These are phyloP conservation scores for Cystobasidium pallidum DNA, from an alignment of 1,284 basidiomycete species.

Conservation along the genomic window DNA sequence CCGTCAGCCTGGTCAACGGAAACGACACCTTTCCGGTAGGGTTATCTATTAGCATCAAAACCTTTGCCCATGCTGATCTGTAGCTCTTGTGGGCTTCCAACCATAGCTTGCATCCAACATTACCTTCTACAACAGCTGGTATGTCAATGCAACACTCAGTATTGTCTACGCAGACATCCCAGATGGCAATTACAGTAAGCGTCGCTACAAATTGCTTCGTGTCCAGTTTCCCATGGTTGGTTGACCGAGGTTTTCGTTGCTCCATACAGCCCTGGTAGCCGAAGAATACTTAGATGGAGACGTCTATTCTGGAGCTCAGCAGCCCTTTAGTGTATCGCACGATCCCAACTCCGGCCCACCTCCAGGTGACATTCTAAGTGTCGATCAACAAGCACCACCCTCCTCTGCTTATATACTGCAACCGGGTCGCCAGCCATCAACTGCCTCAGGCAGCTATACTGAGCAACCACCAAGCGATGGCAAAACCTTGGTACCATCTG, in stretches of 20 bases:
- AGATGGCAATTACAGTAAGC: slow-evolving; percentile 43
- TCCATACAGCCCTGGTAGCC: slow-evolving; percentile 18
- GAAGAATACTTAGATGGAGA: slow-evolving; percentile 21
- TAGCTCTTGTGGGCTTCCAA: background rate
- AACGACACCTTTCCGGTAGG: slow-evolving; percentile 7
- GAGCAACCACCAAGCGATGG: background rate
- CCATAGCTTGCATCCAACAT: slow-evolving; percentile 29
- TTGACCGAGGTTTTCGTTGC: background rate
- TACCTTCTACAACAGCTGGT: slow-evolving; percentile 42
- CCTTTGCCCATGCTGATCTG: too few species aligned
- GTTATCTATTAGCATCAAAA: background rate
- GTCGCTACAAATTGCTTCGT: background rate
- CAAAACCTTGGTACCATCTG: background rate
- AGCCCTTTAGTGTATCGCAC: slow-evolving; percentile 29
- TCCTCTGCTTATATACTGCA: slow-evolving; percentile 16
- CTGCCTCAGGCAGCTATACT: background rate
- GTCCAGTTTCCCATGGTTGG: too few species aligned
- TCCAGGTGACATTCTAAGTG: slow-evolving; percentile 25
- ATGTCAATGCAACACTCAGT: slow-evolving; percentile 31
- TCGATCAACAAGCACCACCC: slow-evolving; percentile 9
- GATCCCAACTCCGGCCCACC: slow-evolving; percentile 20
- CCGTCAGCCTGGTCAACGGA: slow-evolving; percentile 28
- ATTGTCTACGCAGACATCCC: slow-evolving; percentile 16
- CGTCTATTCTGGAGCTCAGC: slow-evolving; percentile 12
- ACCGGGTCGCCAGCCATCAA: slow-evolving; percentile 1